Evolutionary conservation across 176 grass and related monocot species (phyloP), one percentile per base, ranked within the genome.

Genomic region (Poa pratensis): DNA sequence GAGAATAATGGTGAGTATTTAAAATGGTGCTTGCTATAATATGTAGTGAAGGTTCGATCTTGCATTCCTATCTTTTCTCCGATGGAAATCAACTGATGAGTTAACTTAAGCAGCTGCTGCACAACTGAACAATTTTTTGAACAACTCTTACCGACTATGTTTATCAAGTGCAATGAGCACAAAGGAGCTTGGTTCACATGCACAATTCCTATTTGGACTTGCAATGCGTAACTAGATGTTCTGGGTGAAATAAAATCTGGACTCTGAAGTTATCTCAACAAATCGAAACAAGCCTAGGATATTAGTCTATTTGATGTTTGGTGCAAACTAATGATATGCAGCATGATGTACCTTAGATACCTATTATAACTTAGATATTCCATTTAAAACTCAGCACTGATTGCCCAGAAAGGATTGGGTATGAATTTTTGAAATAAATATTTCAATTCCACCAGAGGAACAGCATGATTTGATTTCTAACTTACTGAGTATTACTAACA

Each of bases 1-100:
- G 78, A 78, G 42, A 91, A 82, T 84, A 80, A 82, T 72, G 71
- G 82, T 77, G 26, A 85, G 73, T 71, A 53, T 83, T 49, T 73
- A 37, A 4, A 46, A 28, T 52, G 34, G 5, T 71, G 5, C 30
- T 15, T 28, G 59, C 84, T 40, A 20, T 20, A 58, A 69, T 57
- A 85, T 77, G 55, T 55, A 55, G 28, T 57, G 4, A 28, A n/a
- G 6, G 40, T 11, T 11, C 43, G 43, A 9, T 10, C 39, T 42
- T 42, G 39, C 39, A 42, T 42, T 22, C 39, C 26, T 40, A 68
- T n/a, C 6, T 60, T 69, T 16, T 28, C 0, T 62, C n/a, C 5
- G 1, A 7, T 79, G 28, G 5, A 24, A 78, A 69, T 48, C 28
- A 20, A 55, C n/a, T 68, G 12, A 4, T 45, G 26, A 58, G 19